Conservation (phyloP, 202 grass and related monocot species). For the Elaeis oleifera region DNA sequence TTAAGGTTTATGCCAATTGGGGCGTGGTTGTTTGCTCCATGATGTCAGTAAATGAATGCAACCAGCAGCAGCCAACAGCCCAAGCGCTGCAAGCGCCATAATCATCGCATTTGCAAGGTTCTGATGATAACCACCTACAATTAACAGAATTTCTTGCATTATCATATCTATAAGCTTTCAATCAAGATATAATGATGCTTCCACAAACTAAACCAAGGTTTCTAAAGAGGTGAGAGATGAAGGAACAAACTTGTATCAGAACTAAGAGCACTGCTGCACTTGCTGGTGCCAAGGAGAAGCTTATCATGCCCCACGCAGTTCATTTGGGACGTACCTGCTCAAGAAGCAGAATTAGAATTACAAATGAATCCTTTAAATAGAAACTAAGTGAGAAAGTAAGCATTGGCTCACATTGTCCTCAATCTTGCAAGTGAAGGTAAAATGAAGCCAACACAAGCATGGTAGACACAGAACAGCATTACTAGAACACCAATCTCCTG, state of each 20-base stretch:
- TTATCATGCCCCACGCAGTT: conserved; percentile 98
- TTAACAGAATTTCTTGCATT: conserved; percentile 5
- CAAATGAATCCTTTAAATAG: neutral
- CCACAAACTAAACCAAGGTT: too few species aligned
- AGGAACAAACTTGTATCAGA: conserved; percentile 44
- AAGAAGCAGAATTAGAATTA: conserved; percentile 5
- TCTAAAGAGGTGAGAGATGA: neutral
- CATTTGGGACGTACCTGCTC: conserved; percentile 87
- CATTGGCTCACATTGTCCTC: conserved; percentile 59
- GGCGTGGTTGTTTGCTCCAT: conserved; percentile 53
- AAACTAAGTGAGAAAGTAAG: neutral
- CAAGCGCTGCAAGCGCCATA: conserved; percentile 47
- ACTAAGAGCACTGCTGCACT: conserved; percentile 53
- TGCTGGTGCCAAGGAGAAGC: conserved; percentile 54
- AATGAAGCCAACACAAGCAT: conserved; percentile 86
- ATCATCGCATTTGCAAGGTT: conserved; percentile 58
- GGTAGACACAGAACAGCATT: conserved; percentile 66
- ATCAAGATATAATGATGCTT: neutral
- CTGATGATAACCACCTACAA: conserved; percentile 38
- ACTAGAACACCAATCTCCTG: conserved; percentile 74
- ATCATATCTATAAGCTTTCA: neutral
- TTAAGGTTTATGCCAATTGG: conserved; percentile 52
- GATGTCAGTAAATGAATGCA: conserved; percentile 52
- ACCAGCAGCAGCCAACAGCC: conserved; percentile 46
- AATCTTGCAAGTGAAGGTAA: conserved; percentile 72